Evolutionary conservation across 2,329 filamentous ascomycete genomes (phyloP).

Genomic region (Chaetomiaceae sp.): DNA sequence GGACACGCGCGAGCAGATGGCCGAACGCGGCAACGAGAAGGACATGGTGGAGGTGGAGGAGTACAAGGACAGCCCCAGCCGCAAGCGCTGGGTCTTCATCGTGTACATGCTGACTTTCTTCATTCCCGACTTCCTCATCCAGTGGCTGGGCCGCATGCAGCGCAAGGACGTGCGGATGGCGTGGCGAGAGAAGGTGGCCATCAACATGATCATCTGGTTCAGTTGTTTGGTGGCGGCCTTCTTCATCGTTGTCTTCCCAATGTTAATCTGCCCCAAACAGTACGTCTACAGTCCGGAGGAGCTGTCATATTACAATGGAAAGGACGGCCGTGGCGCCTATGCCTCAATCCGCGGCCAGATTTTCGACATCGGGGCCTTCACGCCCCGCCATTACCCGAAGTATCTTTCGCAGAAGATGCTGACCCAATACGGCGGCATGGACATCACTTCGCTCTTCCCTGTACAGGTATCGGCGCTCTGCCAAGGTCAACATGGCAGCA

Average conservation of each 20-base stretch:
- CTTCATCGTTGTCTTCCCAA: conserved; percentile 84
- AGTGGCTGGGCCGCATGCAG: conserved; percentile 73
- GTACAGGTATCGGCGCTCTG: conserved; percentile 92
- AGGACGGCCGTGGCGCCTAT: conserved; percentile 59
- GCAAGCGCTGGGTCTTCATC: conserved; percentile 85
- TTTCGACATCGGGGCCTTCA: conserved; percentile 73
- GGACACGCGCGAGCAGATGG: conserved; percentile 89
- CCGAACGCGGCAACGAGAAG: conserved; percentile 90
- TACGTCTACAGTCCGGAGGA: conserved; percentile 79
- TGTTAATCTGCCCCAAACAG: conserved; percentile 85
- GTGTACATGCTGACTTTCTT: conserved; percentile 83
- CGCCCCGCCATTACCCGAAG: conserved; percentile 72
- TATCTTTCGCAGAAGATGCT: conserved; percentile 58
- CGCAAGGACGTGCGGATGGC: conserved; percentile 89
- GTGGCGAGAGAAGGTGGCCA: conserved; percentile 96
- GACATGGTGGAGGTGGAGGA: conserved; percentile 88
- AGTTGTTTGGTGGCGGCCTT: conserved; percentile 74
- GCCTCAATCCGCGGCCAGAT: conserved; percentile 84
- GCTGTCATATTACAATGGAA: conserved; percentile 68
- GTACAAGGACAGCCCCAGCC: conserved; percentile 67
- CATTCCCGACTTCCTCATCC: conserved; percentile 79
- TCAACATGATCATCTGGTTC: conserved; percentile 96
- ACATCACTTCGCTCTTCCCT: conserved; percentile 86
- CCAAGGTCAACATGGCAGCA: conserved; percentile 63
- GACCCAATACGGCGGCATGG: conserved; percentile 77